Evolutionary conservation across 352 stramenopile species (phyloP), one percentile per base, ranked within the genome.

Genomic region (Phytophthora meadii): DNA sequence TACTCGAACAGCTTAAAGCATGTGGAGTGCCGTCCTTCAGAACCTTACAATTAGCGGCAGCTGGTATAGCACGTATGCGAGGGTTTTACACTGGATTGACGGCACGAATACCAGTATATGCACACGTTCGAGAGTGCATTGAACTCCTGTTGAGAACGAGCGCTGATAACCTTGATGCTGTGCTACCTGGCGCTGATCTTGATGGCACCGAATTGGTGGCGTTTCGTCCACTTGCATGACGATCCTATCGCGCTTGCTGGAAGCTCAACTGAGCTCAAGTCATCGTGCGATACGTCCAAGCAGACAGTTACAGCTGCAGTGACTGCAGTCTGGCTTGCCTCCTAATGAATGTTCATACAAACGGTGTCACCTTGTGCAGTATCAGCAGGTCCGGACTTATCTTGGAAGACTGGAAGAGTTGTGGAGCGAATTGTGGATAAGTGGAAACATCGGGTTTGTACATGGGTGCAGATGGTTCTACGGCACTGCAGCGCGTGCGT

Each of bases 401-500:
- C 52, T 68, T 55, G 40, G n/a, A 61, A 19, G 30, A 39, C 44
- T 61, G 17, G 22, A 62, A 48, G 42, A 57, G 37, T 60, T 66
- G n/a, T 73, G 51, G 57, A 30, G 8, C 34, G 36, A 22, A 22
- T 45, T 32, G 54, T 65, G 52, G 53, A 56, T 62, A 70, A 70
- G 32, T 56, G 50, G 25, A 54, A 61, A 54, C 54, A 74, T 54
- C 60, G 39, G 53, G 61, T 62, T 63, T 48, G 22, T 54, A 40
- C 6, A 42, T 54, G 27, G 54, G 41, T 61, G 61, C 66, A 74
- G 53, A 49, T 74, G 61, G 36, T 74, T 74, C 65, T 74, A 15
- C 34, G 22, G 65, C 60, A 54, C 27, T 51, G 47, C 53, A 5
- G 25, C 22, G 25, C 28, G 36, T 54, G 62, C 40, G 56, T 27